Base-by-base conservation (phyloP, 2,329 filamentous ascomycete genomes). In the Balansia obtecta region DNA sequence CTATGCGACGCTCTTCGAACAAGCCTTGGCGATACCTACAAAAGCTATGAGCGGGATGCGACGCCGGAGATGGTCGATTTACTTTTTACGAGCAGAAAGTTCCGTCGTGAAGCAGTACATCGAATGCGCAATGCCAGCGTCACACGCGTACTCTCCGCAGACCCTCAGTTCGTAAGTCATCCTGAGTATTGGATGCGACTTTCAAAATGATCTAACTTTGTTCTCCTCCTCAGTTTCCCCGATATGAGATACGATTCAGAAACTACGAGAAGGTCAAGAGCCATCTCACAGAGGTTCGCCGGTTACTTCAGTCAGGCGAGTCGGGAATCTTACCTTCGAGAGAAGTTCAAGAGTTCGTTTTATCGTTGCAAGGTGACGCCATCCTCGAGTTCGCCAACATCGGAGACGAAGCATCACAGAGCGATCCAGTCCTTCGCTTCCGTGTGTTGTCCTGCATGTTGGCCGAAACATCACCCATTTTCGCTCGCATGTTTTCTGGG, bases 341-440 rank as follows among this genome's bases (percentile, higher is more conserved):
- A 45, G 59, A 58, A 0, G 62, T 74, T 9, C 61, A 65, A 15
- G 73, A 77, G 49, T 67, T 65, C 41, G 58, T 63, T 37, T 72
- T 78, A 48, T 65, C 69, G 0, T 64, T 65, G 1, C 64, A 64
- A 2, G 75, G 76, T 7, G 74, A 78, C 52, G 68, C 68, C 2
- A 67, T 79, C 27, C 65, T 79, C 33, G 75, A 78, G 52, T 79
- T 78, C 53, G 65, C 70, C 49, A 75, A 77, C 53, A 56, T 61
- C 0, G 61, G 57, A 1, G 60, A 61, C 8, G 66, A 69, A 15
- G 53, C 58, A 18, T 56, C 54, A 1, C 52, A 54, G 18, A 55
- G 54, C 11, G 64, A 68, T 45, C 71, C 73, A 0, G 67, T 71
- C 1, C 55, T 74, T 11, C 67, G 73, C 6, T 79, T 77, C 49